A percentile compares a stretch with the other conserved stretches of the same genome.
Evolutionary conservation across 1,284 basidiomycete species (phyloP).

Genomic region (Chiua sp.): DNA sequence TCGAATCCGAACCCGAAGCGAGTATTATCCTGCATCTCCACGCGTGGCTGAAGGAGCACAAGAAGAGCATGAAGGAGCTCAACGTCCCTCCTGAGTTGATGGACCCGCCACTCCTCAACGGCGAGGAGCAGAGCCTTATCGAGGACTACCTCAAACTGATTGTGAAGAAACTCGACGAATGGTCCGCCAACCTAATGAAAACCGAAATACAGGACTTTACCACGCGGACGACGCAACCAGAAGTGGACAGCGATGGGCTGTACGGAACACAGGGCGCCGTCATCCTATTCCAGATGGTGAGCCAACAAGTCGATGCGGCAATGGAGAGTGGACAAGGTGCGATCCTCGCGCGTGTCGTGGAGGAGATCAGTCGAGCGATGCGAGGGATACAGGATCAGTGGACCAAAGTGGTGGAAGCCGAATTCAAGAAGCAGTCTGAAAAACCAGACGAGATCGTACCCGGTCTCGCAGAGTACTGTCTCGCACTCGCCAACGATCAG

Average conservation of each 20-base stretch:
- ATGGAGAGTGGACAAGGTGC: conserved; percentile 96
- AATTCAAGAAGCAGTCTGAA: conserved; percentile 89
- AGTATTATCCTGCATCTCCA: conserved; percentile 86
- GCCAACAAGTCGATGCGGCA: conserved; percentile 95
- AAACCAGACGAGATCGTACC: conserved; percentile 89
- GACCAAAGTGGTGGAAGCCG: conserved; percentile 83
- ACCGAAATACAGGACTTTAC: conserved; percentile 90
- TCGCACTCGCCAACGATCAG: conserved; percentile 99
- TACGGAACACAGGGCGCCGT: conserved; percentile 94
- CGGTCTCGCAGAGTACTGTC: conserved; percentile 95
- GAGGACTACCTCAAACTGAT: conserved; percentile 97
- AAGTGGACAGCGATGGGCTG: conserved; percentile 86
- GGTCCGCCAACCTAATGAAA: conserved; percentile 94
- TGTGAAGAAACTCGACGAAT: conserved; percentile 96
- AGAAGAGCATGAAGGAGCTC: conserved; percentile 93
- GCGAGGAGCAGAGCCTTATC: conserved; percentile 92
- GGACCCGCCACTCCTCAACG: conserved; percentile 91
- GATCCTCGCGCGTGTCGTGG: conserved; percentile 90
- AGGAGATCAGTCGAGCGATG: conserved; percentile 92
- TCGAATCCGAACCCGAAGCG: conserved; percentile 85
- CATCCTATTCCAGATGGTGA: conserved; percentile 98
- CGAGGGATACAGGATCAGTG: conserved; percentile 89
- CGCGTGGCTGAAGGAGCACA: conserved; percentile 96
- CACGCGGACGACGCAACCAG: conserved; percentile 84
- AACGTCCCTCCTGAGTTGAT: conserved; percentile 82